phyloP scores from a whole-genome alignment of 176 grass and related monocot genomes.

The Musa schizocarpa region DNA sequence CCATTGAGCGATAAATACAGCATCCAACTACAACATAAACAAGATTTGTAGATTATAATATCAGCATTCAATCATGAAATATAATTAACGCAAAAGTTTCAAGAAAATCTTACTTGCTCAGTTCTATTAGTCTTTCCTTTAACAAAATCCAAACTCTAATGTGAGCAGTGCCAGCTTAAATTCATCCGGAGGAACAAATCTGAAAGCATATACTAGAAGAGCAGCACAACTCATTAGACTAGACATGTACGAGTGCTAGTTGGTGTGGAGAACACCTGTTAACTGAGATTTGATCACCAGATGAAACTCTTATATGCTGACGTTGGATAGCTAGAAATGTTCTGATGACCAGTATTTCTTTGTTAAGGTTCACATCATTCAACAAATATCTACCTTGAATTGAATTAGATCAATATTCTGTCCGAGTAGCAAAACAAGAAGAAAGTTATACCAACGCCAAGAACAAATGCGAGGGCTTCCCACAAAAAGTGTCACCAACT shows the following conservation, averaged over 20 bases:
- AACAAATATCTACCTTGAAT: neutral
- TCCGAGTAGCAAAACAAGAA: neutral
- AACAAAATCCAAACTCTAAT: conserved; percentile 70
- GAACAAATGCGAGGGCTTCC: too few species aligned
- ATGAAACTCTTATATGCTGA: conserved; percentile 75
- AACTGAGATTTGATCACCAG: conserved; percentile 67
- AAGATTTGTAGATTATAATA: neutral
- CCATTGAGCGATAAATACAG: conserved; percentile 67
- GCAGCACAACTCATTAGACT: conserved; percentile 12
- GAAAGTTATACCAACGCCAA: too few species aligned
- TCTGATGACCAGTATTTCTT: conserved; percentile 53
- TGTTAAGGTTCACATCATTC: conserved; percentile 45
- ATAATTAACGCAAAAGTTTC: conserved; percentile 1
- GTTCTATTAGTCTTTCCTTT: conserved; percentile 51
- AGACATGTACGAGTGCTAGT: neutral
- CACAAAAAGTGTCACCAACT: neutral
- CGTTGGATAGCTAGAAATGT: conserved; percentile 58
- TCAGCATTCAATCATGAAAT: conserved; percentile 1
- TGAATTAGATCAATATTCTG: neutral
- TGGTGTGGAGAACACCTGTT: conserved; percentile 37
- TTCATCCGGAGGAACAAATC: conserved; percentile 61
- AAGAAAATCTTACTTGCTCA: conserved; percentile 44
- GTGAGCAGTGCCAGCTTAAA: conserved; percentile 75
- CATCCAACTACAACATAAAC: conserved; percentile 58
- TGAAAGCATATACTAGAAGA: conserved; percentile 20